Percentiles rank a stretch among this genome's conserved stretches.
phyloP scores from a whole-genome alignment of 1,139 yeast genomes.

The Yamadazyma triangularis region DNA sequence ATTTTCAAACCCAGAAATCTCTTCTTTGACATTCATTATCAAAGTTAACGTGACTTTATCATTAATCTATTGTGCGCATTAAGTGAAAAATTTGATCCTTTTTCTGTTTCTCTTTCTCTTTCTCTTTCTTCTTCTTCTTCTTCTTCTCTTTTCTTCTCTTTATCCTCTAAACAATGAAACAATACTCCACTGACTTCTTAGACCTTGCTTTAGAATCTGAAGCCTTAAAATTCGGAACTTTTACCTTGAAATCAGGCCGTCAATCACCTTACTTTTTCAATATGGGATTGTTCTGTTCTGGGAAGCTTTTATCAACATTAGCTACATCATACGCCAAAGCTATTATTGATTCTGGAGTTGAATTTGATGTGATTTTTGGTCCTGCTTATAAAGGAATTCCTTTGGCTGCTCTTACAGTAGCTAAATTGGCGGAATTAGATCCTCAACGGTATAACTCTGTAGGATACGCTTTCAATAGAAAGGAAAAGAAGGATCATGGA shows the following conservation, averaged over 20 bases:
- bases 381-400: slow-evolving; percentile 99
- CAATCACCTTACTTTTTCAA: slow-evolving; percentile 96
- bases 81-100: background rate
- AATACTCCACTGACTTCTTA: slow-evolving; percentile 63
- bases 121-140: slow-evolving; percentile 5
- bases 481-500: slow-evolving; percentile 96
- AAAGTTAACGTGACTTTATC: too few relatives aligned
- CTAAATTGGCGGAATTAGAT: slow-evolving; percentile 86
- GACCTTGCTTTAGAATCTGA: slow-evolving; percentile 76
- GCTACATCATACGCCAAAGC: slow-evolving; percentile 89
- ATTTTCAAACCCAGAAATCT: too few relatives aligned
- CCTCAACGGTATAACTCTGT: slow-evolving; percentile 65
- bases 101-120: slow-evolving; percentile 3
- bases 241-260: slow-evolving; percentile 89
- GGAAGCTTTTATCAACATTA: slow-evolving; percentile 67
- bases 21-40: background rate
- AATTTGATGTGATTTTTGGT: slow-evolving; percentile 90
- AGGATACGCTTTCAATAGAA: slow-evolving; percentile 75
- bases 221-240: slow-evolving; percentile 82
- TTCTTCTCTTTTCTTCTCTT: slow-evolving; percentile 3
- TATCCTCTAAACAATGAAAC: slow-evolving; percentile 14
- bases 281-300: slow-evolving; percentile 83
- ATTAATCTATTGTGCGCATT: background rate
- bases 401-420: slow-evolving; percentile 86
- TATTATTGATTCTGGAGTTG: slow-evolving; percentile 71